Evolutionary conservation across 2,329 filamentous ascomycete genomes (phyloP).

Genomic region (Tricladium varicosporioides): DNA sequence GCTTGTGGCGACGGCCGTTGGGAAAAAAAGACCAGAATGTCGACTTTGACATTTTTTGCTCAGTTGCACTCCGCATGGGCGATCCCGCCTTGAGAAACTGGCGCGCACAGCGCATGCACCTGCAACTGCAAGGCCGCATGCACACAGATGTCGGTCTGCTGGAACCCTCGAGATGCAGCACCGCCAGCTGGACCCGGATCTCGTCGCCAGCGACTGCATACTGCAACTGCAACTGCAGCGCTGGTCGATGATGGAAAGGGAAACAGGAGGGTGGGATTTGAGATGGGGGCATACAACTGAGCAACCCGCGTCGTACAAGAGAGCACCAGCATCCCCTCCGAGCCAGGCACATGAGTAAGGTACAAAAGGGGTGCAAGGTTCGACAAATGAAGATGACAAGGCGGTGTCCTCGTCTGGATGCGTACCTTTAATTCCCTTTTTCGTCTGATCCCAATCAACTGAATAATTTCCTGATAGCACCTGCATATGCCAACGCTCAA

Average conservation of each 20-base stretch:
- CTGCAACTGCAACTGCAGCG: no score
- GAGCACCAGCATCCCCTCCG: neutral
- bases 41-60: no score
- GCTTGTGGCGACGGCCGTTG: neutral
- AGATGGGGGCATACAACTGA: neutral
- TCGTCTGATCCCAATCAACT: neutral
- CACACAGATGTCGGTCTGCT: slow-evolving; percentile 6
- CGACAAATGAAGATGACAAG: neutral
- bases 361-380: neutral
- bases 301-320: neutral
- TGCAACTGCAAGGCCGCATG: slow-evolving; percentile 8
- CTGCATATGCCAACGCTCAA: no score
- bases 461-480: no score
- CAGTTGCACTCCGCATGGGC: neutral
- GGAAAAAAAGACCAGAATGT: neutral
- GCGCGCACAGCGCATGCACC: neutral
- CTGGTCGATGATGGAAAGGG: neutral
- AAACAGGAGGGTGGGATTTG: neutral
- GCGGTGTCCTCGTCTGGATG: neutral
- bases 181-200: neutral
- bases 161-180: neutral
- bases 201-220: neutral
- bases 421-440: neutral
- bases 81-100: slow-evolving; percentile 8
- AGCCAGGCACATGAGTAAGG: neutral